Percentiles rank a stretch among this genome's conserved stretches.
These are phyloP conservation scores for Zoysia matrella DNA, from an alignment of 202 grass and related monocot genomes.

Conservation along the genomic window DNA sequence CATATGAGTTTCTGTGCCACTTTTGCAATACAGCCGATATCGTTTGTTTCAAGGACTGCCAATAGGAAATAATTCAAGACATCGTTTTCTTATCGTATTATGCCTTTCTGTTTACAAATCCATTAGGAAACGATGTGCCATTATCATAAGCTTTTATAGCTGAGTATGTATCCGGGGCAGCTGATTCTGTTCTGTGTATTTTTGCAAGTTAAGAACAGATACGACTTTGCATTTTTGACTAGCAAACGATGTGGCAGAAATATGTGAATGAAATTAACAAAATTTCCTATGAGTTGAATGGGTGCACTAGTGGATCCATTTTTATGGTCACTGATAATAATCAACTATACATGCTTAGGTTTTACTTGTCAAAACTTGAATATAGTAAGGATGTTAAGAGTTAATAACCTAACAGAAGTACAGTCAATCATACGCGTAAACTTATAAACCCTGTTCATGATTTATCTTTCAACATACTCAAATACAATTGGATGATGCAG, in stretches of 20 bases:
- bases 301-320: background rate
- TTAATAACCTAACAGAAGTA: background rate
- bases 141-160: too few relatives aligned
- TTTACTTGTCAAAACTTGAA: too few relatives aligned
- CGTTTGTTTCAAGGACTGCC: slow-evolving; percentile 1
- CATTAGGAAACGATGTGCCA: background rate
- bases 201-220: slow-evolving; percentile 16
- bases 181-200: slow-evolving; percentile 1
- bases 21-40: slow-evolving; percentile 4
- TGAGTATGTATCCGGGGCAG: too few relatives aligned
- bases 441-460: background rate
- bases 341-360: background rate
- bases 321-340: background rate
- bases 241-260: slow-evolving; percentile 16
- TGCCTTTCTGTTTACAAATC: too few relatives aligned
- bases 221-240: background rate
- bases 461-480: background rate
- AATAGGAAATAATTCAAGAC: background rate
- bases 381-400: too few relatives aligned
- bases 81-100: too few relatives aligned
- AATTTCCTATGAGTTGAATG: slow-evolving; percentile 4
- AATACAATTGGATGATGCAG: slow-evolving; percentile 51
- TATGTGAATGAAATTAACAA: background rate
- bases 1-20: slow-evolving; percentile 14
- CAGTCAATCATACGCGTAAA: background rate